Conservation (phyloP, 345 rosid species). For the Jatropha curcas region DNA sequence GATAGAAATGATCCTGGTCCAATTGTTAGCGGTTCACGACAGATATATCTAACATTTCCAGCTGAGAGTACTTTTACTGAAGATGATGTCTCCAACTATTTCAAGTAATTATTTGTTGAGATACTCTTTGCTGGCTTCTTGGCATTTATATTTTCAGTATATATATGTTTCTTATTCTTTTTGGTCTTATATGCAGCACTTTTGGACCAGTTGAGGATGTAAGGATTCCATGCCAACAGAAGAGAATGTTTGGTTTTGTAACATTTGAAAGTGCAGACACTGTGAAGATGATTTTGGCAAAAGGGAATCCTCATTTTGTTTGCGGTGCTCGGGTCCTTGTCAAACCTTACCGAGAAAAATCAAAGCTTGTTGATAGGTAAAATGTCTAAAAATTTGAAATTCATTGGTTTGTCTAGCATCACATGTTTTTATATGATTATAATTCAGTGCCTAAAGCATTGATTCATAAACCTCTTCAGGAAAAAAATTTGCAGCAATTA, state of each 20-base stretch:
- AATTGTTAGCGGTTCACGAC: slow-evolving; percentile 52
- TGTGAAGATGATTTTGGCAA: slow-evolving; percentile 51
- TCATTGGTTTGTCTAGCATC: too few species aligned
- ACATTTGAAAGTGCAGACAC: slow-evolving; percentile 59
- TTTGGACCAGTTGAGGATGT: slow-evolving; percentile 72
- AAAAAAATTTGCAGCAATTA: neutral
- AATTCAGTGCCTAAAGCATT: too few species aligned
- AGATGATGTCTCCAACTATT: slow-evolving; percentile 65
- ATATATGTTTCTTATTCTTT: neutral
- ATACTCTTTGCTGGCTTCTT: neutral
- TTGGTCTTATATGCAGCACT: slow-evolving; percentile 33
- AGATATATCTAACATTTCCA: slow-evolving; percentile 68
- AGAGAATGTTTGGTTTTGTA: slow-evolving; percentile 73
- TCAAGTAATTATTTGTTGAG: slow-evolving; percentile 36
- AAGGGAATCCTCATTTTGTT: slow-evolving; percentile 75
- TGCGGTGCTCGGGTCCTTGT: slow-evolving; percentile 71
- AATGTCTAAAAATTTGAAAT: neutral
- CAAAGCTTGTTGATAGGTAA: slow-evolving; percentile 61
- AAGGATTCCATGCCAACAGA: slow-evolving; percentile 68
- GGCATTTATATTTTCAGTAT: slow-evolving; percentile 7
- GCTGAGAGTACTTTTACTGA: slow-evolving; percentile 65
- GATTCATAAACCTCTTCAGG: too few species aligned
- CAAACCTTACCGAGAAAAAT: slow-evolving; percentile 69
- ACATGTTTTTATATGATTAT: too few species aligned
- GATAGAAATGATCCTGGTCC: slow-evolving; percentile 50